Base-by-base conservation (phyloP, 2,329 filamentous ascomycete genomes). In the Hyphodiscus sp. region DNA sequence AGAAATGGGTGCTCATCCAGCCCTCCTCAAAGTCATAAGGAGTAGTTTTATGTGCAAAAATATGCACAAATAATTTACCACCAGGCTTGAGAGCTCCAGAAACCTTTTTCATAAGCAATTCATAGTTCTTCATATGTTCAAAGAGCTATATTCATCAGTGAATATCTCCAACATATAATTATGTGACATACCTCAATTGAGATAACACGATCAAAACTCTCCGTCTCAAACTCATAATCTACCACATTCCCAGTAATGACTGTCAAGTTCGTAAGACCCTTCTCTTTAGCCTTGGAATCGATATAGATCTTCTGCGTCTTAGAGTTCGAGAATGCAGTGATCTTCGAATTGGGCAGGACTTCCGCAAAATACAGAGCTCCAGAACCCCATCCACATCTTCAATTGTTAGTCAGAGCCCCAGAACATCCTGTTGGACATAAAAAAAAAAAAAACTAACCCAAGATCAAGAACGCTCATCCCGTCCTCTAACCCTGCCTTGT, bases 61-160 rank as follows among this genome's bases (percentile, higher is more conserved):
- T 80, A 61, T 88, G 85, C 53, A 87, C 80, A 62, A 88, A 87
- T 15, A 87, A 72, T 69, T 86, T 86, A 4, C 85, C 85, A 1
- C 74, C 74, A 0, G 81, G 78, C 59, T 79, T 83, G 51, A 88
- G 71, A 2, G 82, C 76, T 29, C 76, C 72, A 2, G 75, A 65
- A 16, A 87, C 70, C 67, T 88, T 88, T 44, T 76, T 75, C 71
- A 88, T 79, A 20, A 88, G 76, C 13, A 81, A 71, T 57, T 84
- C 78, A 68, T 88, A 87, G 68, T 88, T 88, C 67, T 88, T 88
- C 84, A 88, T 87, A 68, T 88, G 85, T 67, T 88, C 85, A 63
- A 89, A 87, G 13, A 88, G 74, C 75, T 87, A 50, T n/a, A 23
- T 20, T 6, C 10, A 43, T 61, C n/a, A 62, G 50, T 30, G 8